Evolutionary conservation across 2,329 filamentous ascomycete species (phyloP), one percentile per base, ranked within the genome.

Genomic region (Fusarium musae): DNA sequence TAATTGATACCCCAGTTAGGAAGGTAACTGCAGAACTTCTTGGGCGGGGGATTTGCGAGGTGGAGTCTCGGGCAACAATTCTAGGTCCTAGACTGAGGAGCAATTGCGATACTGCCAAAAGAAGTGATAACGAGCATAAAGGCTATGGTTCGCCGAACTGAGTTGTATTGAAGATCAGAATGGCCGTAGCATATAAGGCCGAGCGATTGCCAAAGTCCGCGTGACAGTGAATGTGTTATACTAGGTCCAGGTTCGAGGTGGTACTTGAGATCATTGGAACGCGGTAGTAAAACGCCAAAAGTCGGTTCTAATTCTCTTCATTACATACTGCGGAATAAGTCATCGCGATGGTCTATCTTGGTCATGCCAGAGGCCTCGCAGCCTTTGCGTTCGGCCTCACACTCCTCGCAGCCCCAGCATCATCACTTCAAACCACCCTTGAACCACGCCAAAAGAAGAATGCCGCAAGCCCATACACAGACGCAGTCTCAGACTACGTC

Each of bases 381-480:
- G 70, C 44, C 50, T 43, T 69, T 5, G 53, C 40, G 9, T 39
- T 68, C 1, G 44, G 72, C 1, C 26, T 75, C 4, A 39, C 61
- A 19, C 56, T 66, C 5, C 59, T 75, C 8, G 30, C n/a, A 6
- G 11, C 59, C 2, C 30, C 50, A 21, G 39, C 40, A 23, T 46
- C 66, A 47, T 44, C 43, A 7, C 21, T 52, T 0, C 65, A 70
- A 32, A 59, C 46, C 2, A 28, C 28, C 1, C 47, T 73, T 0
- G 32, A 66, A 4, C 23, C 54, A 7, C 69, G 69, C 2, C 66
- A 75, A 36, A 75, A 70, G 47, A 73, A 62, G 42, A 73, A 70
- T 6, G 26, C 28, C 30, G 49, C 52, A 36, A 75, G 69, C 9
- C 73, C 66, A 3, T 74, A 71, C 30, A 30, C 69, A 23, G 63